Percentiles rank a stretch among this genome's conserved stretches.
These are phyloP conservation scores for Huntiella omanensis DNA, from an alignment of 2,329 filamentous ascomycete species.

Conservation along the genomic window DNA sequence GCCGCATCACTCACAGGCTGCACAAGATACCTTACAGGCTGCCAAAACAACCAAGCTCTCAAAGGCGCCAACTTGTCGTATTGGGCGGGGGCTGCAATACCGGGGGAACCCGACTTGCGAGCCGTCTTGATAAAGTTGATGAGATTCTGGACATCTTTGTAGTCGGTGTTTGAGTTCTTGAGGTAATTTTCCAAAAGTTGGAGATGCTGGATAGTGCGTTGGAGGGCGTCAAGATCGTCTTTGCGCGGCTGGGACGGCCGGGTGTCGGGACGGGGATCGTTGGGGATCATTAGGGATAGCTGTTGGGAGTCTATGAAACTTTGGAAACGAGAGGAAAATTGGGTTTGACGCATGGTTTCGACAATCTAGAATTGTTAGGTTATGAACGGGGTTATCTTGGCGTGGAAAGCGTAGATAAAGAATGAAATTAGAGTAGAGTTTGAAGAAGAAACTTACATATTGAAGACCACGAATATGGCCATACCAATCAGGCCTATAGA, in stretches of 20 bases:
- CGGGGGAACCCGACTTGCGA: constrained; percentile 43
- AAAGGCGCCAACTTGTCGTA: constrained; percentile 80
- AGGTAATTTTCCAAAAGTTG: constrained; percentile 49
- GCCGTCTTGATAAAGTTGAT: constrained; percentile 55
- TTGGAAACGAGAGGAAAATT: constrained; percentile 70
- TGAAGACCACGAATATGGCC: constrained; percentile 83
- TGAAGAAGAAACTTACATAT: constrained; percentile 39
- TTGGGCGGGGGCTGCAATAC: constrained; percentile 46
- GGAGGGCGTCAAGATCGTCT: constrained; percentile 51
- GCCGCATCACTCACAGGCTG: neutral
- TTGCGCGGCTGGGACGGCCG: constrained; percentile 44
- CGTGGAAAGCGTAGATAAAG: neutral
- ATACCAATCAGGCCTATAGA: constrained; percentile 68
- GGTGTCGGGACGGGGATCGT: constrained; percentile 41
- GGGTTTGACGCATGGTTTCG: constrained; percentile 47
- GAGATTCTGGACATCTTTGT: constrained; percentile 48
- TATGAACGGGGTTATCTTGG: neutral
- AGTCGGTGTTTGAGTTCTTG: constrained; percentile 50
- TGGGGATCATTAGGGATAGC: constrained; percentile 28
- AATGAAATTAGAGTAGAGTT: neutral
- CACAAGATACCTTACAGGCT: constrained; percentile 68
- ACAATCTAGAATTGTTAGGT: constrained; percentile 42
- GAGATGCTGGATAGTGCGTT: constrained; percentile 47
- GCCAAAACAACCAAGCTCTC: constrained; percentile 88
- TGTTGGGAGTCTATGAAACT: constrained; percentile 66